Evolutionary conservation across 176 grass and related monocot genomes (phyloP).

Genomic region (Aegilops umbellulata): DNA sequence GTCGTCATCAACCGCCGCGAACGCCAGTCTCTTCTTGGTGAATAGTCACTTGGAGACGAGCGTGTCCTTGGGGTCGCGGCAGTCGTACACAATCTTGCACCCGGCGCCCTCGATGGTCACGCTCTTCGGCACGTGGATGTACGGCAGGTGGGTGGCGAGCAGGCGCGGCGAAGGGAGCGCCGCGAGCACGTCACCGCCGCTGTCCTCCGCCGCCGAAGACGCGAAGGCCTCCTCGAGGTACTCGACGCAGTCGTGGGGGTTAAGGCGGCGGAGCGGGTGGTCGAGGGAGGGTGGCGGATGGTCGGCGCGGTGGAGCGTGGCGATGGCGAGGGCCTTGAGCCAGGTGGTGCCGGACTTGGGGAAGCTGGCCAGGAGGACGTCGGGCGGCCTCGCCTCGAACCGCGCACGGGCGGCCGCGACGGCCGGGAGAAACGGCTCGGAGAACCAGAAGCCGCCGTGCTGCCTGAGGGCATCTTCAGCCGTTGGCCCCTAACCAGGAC

Average conservation of each 20-base stretch:
- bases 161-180: neutral
- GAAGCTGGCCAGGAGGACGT: slow-evolving; percentile 28
- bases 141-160: slow-evolving; percentile 37
- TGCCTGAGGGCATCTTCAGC: too few species aligned
- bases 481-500: too few species aligned
- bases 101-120: neutral
- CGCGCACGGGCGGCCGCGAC: too few species aligned
- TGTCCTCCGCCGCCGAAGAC: too few species aligned
- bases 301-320: neutral
- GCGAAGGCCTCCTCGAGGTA: neutral
- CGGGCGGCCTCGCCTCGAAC: neutral
- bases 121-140: slow-evolving; percentile 22
- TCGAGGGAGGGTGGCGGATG: neutral
- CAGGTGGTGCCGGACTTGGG: slow-evolving; percentile 49
- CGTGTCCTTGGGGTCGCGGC: slow-evolving; percentile 46
- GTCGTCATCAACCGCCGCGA: too few species aligned
- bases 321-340: slow-evolving; percentile 40
- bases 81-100: slow-evolving; percentile 36
- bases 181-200: neutral
- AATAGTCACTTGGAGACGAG: slow-evolving; percentile 29
- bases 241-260: slow-evolving; percentile 36
- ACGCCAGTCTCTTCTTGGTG: neutral
- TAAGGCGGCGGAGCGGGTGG: slow-evolving; percentile 5
- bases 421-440: too few species aligned
- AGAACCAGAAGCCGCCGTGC: too few species aligned